phyloP scores from a whole-genome alignment of 257 asterid genomes.

The Penstemon barbatus region DNA sequence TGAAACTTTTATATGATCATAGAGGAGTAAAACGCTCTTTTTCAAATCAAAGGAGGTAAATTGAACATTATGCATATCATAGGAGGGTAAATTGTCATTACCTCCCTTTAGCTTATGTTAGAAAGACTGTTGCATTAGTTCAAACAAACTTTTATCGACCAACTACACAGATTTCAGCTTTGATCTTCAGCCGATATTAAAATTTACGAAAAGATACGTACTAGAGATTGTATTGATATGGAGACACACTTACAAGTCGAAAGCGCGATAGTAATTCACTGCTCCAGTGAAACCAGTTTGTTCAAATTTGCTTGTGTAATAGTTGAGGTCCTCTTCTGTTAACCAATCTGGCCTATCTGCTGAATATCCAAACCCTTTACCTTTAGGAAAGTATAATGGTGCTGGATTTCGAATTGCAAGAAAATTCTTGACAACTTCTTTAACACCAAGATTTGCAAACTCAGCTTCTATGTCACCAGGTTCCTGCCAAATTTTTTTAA shows the following conservation, averaged over 20 bases:
- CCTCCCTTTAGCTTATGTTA: no score
- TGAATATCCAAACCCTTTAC: conserved; percentile 47
- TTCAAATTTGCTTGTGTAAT: conserved; percentile 48
- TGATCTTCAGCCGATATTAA: no score
- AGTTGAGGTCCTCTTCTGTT: conserved; percentile 56
- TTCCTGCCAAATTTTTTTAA: neutral
- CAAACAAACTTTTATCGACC: no score
- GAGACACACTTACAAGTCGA: conserved; percentile 38
- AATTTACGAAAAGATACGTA: no score
- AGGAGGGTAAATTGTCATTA: no score
- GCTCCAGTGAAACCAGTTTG: conserved; percentile 73
- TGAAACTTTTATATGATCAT: no score
- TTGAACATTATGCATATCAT: no score
- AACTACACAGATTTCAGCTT: no score
- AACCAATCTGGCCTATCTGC: conserved; percentile 54
- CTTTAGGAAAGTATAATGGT: conserved; percentile 54
- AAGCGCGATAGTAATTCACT: conserved; percentile 67
- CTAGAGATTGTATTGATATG: no score
- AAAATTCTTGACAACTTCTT: conserved; percentile 45
- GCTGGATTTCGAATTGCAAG: conserved; percentile 46
- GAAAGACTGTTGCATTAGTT: no score
- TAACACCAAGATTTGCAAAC: conserved; percentile 47
- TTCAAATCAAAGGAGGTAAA: no score
- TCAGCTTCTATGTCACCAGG: conserved; percentile 72
- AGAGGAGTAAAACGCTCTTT: no score